Conservation (phyloP, 805 yeast species). For the Barnettozyma salicaria region DNA sequence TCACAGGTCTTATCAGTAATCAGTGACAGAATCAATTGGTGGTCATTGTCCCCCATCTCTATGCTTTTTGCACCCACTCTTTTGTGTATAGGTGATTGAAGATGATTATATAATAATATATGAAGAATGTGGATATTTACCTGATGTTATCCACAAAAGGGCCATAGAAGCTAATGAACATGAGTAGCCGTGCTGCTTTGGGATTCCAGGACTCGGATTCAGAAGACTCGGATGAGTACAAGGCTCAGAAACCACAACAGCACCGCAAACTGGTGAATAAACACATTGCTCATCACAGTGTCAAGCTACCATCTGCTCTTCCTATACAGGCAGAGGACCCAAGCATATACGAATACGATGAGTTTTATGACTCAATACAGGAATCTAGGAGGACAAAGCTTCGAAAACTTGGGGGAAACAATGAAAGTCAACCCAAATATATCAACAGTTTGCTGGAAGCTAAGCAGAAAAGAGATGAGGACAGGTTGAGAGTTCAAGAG, state of each 20-base stretch:
- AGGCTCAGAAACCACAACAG: too few species aligned
- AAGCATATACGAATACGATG: conserved; percentile 38
- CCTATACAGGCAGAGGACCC: background rate
- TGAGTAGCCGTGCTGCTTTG: too few species aligned
- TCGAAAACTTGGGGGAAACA: background rate
- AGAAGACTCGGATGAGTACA: too few species aligned
- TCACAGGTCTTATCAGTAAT: background rate
- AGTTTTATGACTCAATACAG: conserved; percentile 38
- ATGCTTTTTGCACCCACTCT: too few species aligned
- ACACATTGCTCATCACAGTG: background rate
- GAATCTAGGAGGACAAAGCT: conserved; percentile 14
- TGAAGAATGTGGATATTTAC: too few species aligned
- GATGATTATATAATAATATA: too few species aligned
- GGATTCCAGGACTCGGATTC: too few species aligned
- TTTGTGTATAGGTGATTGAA: too few species aligned
- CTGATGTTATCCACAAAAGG: too few species aligned
- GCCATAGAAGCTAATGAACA: too few species aligned
- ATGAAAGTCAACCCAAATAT: conserved; percentile 27
- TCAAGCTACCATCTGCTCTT: background rate
- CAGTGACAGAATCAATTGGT: background rate
- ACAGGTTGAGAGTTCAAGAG: conserved; percentile 36
- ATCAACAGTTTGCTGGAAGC: conserved; percentile 39
- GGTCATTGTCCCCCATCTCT: background rate
- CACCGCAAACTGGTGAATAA: background rate
- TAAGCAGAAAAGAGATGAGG: conserved; percentile 39